Percentiles rank a stretch among this genome's conserved stretches.
Evolutionary conservation across 495 filamentous ascomycete genomes (phyloP).

Genomic region (Penicillium pulvis): DNA sequence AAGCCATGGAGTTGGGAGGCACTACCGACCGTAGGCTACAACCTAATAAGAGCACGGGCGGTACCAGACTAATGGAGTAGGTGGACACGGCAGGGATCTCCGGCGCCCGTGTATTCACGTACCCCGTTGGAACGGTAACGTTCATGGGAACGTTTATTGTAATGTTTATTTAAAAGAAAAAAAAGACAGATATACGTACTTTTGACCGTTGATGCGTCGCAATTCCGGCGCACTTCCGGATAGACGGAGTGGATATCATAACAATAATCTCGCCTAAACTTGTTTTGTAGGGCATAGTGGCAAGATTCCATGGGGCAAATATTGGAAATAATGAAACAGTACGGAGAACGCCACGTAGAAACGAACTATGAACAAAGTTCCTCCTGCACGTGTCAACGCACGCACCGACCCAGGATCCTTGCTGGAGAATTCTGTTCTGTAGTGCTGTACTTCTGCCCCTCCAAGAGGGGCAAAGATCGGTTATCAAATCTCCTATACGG

Average conservation of each 20-base stretch:
- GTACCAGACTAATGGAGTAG: not conserved
- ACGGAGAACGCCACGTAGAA: not conserved
- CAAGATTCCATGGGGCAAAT: not conserved
- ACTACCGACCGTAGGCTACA: not conserved
- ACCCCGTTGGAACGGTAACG: not conserved
- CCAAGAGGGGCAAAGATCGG: slow-evolving; percentile 14
- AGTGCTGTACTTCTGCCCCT: slow-evolving; percentile 5
- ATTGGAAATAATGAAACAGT: not conserved
- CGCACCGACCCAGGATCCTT: slow-evolving; percentile 19
- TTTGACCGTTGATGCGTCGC: slow-evolving; percentile 7
- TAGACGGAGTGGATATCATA: not conserved
- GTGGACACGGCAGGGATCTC: slow-evolving; percentile 29
- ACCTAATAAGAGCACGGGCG: not conserved
- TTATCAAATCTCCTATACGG: not conserved
- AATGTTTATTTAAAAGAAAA: no score
- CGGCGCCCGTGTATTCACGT: slow-evolving; percentile 16
- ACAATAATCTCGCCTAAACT: not conserved
- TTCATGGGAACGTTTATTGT: not conserved
- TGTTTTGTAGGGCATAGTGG: not conserved
- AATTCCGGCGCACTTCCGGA: slow-evolving; percentile 6
- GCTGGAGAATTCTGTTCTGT: slow-evolving; percentile 2
- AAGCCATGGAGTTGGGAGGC: not conserved
- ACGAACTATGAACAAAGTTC: slow-evolving; percentile 4
- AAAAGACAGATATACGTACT: slow-evolving; percentile 2
- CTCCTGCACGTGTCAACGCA: slow-evolving; percentile 23